phyloP scores from a whole-genome alignment of 2,329 filamentous ascomycete species.

The Paramyrothecium roridum region DNA sequence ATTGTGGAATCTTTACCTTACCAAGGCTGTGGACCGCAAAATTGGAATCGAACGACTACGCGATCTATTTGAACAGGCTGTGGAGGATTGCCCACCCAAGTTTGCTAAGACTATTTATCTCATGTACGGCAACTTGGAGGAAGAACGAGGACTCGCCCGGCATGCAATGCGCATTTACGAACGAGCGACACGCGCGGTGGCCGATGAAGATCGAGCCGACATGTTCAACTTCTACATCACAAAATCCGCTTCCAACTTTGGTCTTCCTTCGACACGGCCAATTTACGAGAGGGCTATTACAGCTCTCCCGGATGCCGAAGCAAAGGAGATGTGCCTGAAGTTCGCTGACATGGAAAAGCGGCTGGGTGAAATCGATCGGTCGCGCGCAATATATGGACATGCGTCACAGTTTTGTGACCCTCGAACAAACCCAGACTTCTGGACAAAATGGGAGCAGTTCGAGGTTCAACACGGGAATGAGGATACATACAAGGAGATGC shows the following conservation, averaged over 20 bases:
- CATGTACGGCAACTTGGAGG: constrained; percentile 97
- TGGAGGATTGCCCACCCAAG: constrained; percentile 90
- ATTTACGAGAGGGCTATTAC: constrained; percentile 97
- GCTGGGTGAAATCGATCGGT: constrained; percentile 89
- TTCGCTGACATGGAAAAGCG: constrained; percentile 96
- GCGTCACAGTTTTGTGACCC: constrained; percentile 97
- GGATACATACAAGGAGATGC: constrained; percentile 99
- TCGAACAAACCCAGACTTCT: constrained; percentile 83
- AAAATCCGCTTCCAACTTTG: constrained; percentile 97
- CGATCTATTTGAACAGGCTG: constrained; percentile 94
- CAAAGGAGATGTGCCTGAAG: constrained; percentile 97
- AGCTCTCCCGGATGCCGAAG: constrained; percentile 88
- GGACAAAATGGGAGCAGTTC: constrained; percentile 95
- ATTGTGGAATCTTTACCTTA: constrained; percentile 96
- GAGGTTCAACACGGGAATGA: constrained; percentile 98
- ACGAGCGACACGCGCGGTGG: constrained; percentile 88
- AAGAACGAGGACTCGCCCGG: constrained; percentile 88
- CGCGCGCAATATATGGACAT: constrained; percentile 92
- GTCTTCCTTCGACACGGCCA: constrained; percentile 85
- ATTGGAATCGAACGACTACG: constrained; percentile 91
- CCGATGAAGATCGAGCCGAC: constrained; percentile 89
- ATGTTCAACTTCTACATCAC: constrained; percentile 99
- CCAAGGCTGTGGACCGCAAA: constrained; percentile 93
- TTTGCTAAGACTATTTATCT: constrained; percentile 95
- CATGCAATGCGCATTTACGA: constrained; percentile 99